Evolutionary conservation across 805 yeast genomes (phyloP).

Genomic region (Sporopachydermia quercuum): DNA sequence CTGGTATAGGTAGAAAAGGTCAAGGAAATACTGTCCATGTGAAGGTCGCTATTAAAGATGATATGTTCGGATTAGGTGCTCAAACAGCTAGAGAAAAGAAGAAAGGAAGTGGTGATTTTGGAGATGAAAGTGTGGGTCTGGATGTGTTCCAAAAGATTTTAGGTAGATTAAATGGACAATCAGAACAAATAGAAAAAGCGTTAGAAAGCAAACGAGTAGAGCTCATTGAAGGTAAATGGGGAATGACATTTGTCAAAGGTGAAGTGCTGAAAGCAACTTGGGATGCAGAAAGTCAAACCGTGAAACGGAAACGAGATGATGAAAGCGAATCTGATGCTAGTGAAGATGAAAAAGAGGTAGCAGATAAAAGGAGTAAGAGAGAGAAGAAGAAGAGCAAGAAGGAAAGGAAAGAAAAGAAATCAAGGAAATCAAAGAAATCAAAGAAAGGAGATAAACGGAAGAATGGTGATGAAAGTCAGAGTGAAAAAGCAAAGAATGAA

Average conservation of each 20-base stretch:
- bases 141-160: conserved; percentile 86
- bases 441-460: conserved; percentile 13
- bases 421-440: conserved; percentile 10
- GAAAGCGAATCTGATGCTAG: conserved; percentile 2
- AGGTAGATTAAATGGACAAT: conserved; percentile 82
- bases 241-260: conserved; percentile 76
- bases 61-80: conserved; percentile 84
- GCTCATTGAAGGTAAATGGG: conserved; percentile 76
- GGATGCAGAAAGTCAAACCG: conserved; percentile 40
- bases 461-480: conserved; percentile 14
- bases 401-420: conserved; percentile 12
- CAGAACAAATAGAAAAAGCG: conserved; percentile 46
- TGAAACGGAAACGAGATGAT: conserved; percentile 16
- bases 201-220: conserved; percentile 53
- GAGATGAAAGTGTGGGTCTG: conserved; percentile 77
- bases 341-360: conserved; percentile 7
- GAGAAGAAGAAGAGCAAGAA: conserved; percentile 17
- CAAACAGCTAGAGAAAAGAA: conserved; percentile 41
- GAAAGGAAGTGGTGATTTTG: conserved; percentile 50
- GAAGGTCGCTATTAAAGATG: conserved; percentile 69
- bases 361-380: conserved; percentile 16
- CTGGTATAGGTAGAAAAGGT: conserved; percentile 54
- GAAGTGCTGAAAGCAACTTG: conserved; percentile 74
- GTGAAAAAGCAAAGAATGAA: conserved; percentile 11
- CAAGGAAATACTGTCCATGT: conserved; percentile 70